phyloP scores from a whole-genome alignment of 1,284 basidiomycete genomes.

The Cryptococcus sp. region DNA sequence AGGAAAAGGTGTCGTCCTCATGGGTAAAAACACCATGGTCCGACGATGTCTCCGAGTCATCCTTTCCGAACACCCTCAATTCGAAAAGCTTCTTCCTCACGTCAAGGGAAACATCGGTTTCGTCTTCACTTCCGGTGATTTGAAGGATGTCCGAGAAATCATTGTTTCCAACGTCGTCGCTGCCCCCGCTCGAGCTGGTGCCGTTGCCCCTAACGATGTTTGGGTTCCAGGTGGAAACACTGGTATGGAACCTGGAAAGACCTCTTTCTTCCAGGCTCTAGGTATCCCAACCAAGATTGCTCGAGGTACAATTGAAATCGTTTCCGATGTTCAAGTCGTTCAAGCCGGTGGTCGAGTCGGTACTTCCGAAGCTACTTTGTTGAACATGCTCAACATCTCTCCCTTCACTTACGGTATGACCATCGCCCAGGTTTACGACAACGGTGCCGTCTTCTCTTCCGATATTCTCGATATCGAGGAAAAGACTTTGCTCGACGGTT shows the following conservation, averaged over 20 bases:
- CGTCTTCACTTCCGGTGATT: conserved; percentile 90
- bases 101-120: conserved; percentile 98
- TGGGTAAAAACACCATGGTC: conserved; percentile 99
- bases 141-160: conserved; percentile 89
- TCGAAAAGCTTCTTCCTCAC: conserved; percentile 93
- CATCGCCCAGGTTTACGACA: conserved; percentile 88
- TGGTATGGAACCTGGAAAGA: conserved; percentile 99
- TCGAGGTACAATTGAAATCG: conserved; percentile 99
- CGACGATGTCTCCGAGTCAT: conserved; percentile 92
- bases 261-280: conserved; percentile 99
- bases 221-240: conserved; percentile 93
- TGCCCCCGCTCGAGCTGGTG: conserved; percentile 97
- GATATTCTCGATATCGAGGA: conserved; percentile 93
- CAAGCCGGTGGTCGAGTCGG: conserved; percentile 88
- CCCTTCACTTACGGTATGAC: conserved; percentile 99
- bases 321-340: conserved; percentile 94
- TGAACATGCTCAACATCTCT: conserved; percentile 99
- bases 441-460: conserved; percentile 84
- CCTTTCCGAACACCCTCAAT: conserved; percentile 83
- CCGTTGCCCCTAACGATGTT: conserved; percentile 88
- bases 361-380: conserved; percentile 90
- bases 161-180: conserved; percentile 97
- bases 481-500: conserved; percentile 81
- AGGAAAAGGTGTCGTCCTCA: conserved; percentile 92
- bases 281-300: conserved; percentile 99